Evolutionary conservation across 495 filamentous ascomycete genomes (phyloP).

Genomic region (Talaromyces borbonicus): DNA sequence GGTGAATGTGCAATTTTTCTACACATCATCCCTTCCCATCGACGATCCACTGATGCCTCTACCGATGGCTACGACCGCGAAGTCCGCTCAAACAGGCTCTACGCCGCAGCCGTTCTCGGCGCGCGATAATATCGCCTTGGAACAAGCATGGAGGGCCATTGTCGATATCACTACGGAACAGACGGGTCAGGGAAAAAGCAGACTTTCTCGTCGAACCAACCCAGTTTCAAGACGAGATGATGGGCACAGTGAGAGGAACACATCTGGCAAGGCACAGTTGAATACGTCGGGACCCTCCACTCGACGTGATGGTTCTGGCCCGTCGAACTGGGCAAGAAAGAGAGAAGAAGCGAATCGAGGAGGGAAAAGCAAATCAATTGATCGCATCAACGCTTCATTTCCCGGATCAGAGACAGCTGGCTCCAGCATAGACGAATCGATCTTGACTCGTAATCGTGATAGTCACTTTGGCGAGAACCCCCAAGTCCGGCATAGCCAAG

Average conservation of each 20-base stretch:
- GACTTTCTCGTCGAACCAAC: no score
- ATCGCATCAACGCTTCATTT: neutral
- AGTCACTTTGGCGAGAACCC: no score
- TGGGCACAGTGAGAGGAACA: neutral
- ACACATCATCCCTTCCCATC: conserved; percentile 63
- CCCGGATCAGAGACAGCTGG: neutral
- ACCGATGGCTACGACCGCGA: conserved; percentile 43
- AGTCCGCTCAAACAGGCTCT: conserved; percentile 36
- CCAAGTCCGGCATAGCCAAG: no score
- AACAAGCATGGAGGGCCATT: conserved; percentile 59
- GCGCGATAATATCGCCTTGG: conserved; percentile 62
- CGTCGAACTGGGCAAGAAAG: conserved; percentile 1
- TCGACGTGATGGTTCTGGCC: neutral
- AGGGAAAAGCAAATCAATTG: neutral
- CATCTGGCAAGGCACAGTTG: neutral
- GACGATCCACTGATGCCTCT: conserved; percentile 71
- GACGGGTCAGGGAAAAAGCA: no score
- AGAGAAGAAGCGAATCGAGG: neutral
- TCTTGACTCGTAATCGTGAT: no score
- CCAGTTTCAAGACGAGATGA: no score
- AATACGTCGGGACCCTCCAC: neutral
- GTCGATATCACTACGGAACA: conserved; percentile 19
- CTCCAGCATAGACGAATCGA: neutral
- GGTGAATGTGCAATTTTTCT: conserved; percentile 68
- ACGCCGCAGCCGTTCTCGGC: conserved; percentile 69